Evolutionary conservation across 202 grass and related monocot genomes (phyloP).

Genomic region (Dendrocalamus latiflorus): DNA sequence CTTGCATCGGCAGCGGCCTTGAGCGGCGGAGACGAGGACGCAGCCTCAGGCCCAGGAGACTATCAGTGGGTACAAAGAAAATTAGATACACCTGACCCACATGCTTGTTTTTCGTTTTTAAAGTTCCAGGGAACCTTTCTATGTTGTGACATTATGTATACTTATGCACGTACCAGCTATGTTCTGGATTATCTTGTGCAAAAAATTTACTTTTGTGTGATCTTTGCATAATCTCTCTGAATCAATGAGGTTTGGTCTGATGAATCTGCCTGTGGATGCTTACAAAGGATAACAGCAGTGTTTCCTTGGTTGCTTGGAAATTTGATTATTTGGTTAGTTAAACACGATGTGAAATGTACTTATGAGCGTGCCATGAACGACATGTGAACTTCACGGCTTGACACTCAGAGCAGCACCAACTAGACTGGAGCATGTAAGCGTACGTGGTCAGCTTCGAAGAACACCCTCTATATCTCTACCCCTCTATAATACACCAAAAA

Average conservation of each 20-base stretch:
- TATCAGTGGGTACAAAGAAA: not conserved
- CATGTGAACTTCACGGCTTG: not conserved
- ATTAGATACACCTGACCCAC: not conserved
- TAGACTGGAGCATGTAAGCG: not conserved
- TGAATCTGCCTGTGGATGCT: not conserved
- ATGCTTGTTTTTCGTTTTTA: not conserved
- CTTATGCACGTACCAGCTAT: not conserved
- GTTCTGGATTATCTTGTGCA: not conserved
- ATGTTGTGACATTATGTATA: not conserved
- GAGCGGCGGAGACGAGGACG: too few species aligned
- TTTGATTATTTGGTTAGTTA: not conserved
- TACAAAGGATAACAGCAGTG: not conserved
- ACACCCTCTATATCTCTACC: too few species aligned
- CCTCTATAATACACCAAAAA: too few species aligned
- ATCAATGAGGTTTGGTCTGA: not conserved
- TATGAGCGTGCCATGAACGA: not conserved
- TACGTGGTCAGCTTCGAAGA: not conserved
- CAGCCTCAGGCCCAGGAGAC: too few species aligned
- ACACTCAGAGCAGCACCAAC: too few species aligned
- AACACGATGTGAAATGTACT: not conserved
- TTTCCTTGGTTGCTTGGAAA: not conserved
- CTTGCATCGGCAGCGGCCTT: too few species aligned
- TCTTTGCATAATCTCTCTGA: not conserved
- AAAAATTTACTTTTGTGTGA: not conserved
- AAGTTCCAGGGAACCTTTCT: not conserved